Evolutionary conservation across 2,329 filamentous ascomycete genomes (phyloP).

Genomic region (Cercospora citrullina): DNA sequence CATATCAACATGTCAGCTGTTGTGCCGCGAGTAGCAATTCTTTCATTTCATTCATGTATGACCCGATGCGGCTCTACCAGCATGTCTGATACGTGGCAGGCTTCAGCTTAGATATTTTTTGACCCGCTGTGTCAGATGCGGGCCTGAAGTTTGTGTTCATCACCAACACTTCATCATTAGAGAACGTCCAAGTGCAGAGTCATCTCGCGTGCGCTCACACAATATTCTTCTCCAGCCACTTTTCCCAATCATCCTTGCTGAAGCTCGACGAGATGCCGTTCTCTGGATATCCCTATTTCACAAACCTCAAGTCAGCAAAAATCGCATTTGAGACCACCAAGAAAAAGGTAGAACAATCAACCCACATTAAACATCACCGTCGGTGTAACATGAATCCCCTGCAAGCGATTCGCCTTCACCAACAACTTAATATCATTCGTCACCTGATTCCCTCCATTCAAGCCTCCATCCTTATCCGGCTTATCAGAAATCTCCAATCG

Average conservation of each 20-base stretch:
- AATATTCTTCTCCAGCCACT: slow-evolving; percentile 72
- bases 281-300: slow-evolving; percentile 64
- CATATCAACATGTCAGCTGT: neutral
- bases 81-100: neutral
- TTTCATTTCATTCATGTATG: neutral
- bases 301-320: slow-evolving; percentile 22
- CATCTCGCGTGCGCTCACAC: slow-evolving; percentile 42
- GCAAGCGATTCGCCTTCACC: slow-evolving; percentile 60
- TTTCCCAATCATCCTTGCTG: slow-evolving; percentile 77
- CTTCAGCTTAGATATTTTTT: neutral
- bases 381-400: slow-evolving; percentile 86
- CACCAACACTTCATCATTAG: neutral
- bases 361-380: slow-evolving; percentile 79
- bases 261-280: slow-evolving; percentile 77
- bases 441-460: slow-evolving; percentile 79
- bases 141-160: neutral
- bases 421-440: slow-evolving; percentile 75
- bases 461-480: slow-evolving; percentile 63
- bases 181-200: neutral
- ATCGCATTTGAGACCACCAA: neutral
- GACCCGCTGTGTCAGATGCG: neutral
- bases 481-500: slow-evolving; percentile 69
- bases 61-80: neutral
- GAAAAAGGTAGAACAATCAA: neutral
- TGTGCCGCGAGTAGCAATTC: neutral